Conservation (phyloP, 768 basidiomycete genomes). For the Amanita pseudoporphyria region DNA sequence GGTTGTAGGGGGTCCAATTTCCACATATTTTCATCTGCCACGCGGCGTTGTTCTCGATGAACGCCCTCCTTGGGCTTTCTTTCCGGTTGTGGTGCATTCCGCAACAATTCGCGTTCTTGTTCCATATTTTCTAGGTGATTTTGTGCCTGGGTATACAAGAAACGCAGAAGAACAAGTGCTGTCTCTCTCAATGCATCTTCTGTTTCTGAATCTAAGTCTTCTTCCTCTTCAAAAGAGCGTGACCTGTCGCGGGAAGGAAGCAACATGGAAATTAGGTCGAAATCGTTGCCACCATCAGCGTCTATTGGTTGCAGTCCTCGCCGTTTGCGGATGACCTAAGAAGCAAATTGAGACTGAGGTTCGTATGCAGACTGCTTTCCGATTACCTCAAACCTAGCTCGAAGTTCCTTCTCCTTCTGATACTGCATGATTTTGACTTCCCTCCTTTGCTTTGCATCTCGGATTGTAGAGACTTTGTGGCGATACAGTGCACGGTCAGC, state of each 20-base stretch:
- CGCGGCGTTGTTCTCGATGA: constrained; percentile 26
- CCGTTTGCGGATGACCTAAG: constrained; percentile 45
- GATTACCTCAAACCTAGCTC: constrained; percentile 57
- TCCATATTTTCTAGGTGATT: constrained; percentile 56
- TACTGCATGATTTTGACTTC: constrained; percentile 91
- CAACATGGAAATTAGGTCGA: constrained; percentile 56
- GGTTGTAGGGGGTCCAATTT: constrained; percentile 50
- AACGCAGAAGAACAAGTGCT: constrained; percentile 59
- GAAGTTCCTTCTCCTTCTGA: constrained; percentile 76
- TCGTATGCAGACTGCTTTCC: neutral
- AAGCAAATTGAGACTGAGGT: neutral
- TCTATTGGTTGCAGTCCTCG: constrained; percentile 29
- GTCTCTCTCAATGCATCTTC: constrained; percentile 63
- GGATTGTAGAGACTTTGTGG: constrained; percentile 35
- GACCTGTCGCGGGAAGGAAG: constrained; percentile 29
- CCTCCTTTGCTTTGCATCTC: constrained; percentile 61
- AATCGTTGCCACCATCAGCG: constrained; percentile 32
- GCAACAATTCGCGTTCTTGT: constrained; percentile 66
- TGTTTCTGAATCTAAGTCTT: constrained; percentile 45
- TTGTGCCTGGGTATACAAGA: constrained; percentile 62
- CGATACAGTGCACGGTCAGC: constrained; percentile 48
- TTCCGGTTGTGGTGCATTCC: constrained; percentile 34
- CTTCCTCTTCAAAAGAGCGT: constrained; percentile 21
- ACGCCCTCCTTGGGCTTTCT: constrained; percentile 23
- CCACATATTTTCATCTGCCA: constrained; percentile 54